Evolutionary conservation across 2,329 filamentous ascomycete genomes (phyloP).

Genomic region (Calonectria fujianensis): DNA sequence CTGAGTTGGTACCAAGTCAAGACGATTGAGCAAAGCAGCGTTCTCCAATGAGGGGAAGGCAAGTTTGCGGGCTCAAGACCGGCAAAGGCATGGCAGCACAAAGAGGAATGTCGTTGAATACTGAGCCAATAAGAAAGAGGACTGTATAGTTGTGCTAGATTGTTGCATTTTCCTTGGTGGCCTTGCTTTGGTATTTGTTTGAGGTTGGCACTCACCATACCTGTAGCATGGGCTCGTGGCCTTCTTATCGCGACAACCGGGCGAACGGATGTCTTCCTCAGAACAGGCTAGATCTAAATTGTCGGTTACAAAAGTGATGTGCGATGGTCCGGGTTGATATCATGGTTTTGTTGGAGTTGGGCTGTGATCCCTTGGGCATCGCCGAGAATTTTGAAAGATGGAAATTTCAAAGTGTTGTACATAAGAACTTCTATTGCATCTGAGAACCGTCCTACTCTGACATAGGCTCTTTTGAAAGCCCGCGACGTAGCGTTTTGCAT

Average conservation of each 20-base stretch:
- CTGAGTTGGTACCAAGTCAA: background rate
- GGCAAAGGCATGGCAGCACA: background rate
- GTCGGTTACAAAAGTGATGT: conserved; percentile 25
- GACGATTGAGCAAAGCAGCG: background rate
- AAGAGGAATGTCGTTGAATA: background rate
- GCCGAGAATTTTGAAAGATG: conserved; percentile 20
- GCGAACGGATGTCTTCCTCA: conserved; percentile 44
- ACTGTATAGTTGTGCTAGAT: conserved; percentile 4
- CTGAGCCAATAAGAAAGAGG: conserved; percentile 17
- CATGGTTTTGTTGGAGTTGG: conserved; percentile 33
- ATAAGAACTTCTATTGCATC: conserved; percentile 58
- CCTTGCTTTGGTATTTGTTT: background rate
- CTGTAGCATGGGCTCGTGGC: conserved; percentile 44
- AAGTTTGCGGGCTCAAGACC: background rate
- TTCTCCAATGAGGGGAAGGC: background rate
- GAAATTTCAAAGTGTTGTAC: conserved; percentile 57
- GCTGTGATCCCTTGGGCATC: background rate
- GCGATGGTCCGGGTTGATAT: conserved; percentile 42
- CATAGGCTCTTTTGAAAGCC: conserved; percentile 52
- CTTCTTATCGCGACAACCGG: conserved; percentile 50
- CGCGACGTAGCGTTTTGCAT: conserved; percentile 45
- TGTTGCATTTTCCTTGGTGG: background rate
- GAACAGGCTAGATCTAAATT: conserved; percentile 45
- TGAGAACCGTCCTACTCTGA: conserved; percentile 54
- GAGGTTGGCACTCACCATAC: conserved; percentile 41